Base-by-base conservation (phyloP, 208 protist species). In the Leishmania tarentolae region DNA sequence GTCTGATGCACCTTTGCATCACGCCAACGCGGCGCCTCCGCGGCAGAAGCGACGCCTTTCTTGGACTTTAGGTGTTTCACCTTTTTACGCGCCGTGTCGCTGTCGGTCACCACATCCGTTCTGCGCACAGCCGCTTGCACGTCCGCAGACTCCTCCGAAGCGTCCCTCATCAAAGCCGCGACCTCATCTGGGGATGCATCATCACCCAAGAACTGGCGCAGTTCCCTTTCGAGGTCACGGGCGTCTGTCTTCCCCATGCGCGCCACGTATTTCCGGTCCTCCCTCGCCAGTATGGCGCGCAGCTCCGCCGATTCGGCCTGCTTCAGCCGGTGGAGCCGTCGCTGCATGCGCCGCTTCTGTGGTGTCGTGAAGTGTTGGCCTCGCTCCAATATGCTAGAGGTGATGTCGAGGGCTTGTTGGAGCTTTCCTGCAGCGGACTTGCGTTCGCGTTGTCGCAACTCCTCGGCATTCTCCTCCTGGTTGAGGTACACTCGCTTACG, bases 181-280 rank as follows among this genome's bases (percentile, higher is more conserved):
- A 89, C 70, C 31, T 77, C 83, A 6, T 73, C 76, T 7, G 80
- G 59, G 0, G 87, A 68, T 19, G 75, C 86, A 37, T 85, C 82
- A 24, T 87, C 86, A 24, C 92, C 92, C 24, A 95, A 74, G 78
- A 95, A 95, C 42, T 89, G 65, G 68, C 80, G 73, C 50, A 95
- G 42, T 69, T 92, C 87, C 37, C 70, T 81, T 28, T 91, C 69
- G 35, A 95, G 87, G 17, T 77, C 85, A 17, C 37, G 76, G 3
- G 61, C 15, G 17, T 73, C 80, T 50, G 78, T 76, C 2, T 31
- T 59, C 47, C 50, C 57, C 40, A 4, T 53, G 6, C 40, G 47
- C 7, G 56, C 19, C 6, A 68, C 79, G 42, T 79, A 66, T 35
- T 76, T 46, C 1, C 57, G 56, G 13, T 86, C 83, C 75, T 82